Conservation (phyloP, 2,329 filamentous ascomycete species). For the Aspergillus sojae region DNA sequence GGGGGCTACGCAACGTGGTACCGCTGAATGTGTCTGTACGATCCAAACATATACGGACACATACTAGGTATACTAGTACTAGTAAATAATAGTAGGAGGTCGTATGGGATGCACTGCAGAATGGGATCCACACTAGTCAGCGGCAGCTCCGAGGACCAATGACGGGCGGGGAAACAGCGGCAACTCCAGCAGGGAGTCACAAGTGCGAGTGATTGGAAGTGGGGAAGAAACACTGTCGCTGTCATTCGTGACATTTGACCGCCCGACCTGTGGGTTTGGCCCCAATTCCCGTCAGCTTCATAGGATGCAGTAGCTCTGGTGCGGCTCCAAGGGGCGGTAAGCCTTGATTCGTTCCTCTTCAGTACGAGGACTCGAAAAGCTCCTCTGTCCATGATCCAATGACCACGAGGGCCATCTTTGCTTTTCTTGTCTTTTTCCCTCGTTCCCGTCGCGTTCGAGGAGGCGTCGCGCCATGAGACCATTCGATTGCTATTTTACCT, state of each 20-base stretch:
- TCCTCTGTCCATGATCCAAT: neutral
- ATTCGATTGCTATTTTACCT: neutral
- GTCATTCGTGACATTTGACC: conserved; percentile 1
- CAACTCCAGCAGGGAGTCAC: neutral
- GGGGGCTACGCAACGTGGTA: neutral
- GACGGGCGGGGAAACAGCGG: neutral
- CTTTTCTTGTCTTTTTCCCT: conserved; percentile 9
- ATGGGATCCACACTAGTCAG: neutral
- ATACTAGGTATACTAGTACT: too few relatives aligned
- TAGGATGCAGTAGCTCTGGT: neutral
- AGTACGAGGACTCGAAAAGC: too few relatives aligned
- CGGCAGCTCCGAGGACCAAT: neutral
- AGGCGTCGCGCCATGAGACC: neutral
- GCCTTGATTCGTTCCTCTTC: neutral
- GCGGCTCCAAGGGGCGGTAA: conserved; percentile 1
- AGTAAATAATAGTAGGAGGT: too few relatives aligned
- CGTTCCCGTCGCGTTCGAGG: neutral
- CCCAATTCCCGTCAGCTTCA: neutral
- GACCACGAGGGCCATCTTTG: conserved; percentile 1
- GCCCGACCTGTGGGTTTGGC: too few relatives aligned
- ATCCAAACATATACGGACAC: neutral
- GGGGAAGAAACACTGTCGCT: neutral
- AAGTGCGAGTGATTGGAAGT: neutral
- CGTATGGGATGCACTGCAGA: neutral
- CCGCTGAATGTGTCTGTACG: neutral